phyloP scores from a whole-genome alignment of 2,329 filamentous ascomycete genomes.

The Pseudovirgaria hyperparasitica region DNA sequence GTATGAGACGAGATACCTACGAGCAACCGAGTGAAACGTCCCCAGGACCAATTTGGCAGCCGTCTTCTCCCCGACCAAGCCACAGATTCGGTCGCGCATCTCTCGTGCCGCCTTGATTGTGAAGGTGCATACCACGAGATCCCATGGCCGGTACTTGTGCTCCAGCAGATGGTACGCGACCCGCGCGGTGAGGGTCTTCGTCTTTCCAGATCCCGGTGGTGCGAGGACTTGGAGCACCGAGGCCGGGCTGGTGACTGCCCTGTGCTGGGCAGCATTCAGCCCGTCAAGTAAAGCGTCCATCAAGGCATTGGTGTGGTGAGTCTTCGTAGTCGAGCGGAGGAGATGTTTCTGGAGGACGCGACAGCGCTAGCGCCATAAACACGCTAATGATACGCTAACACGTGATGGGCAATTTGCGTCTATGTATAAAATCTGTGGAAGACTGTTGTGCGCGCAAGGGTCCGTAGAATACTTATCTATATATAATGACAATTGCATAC shows the following conservation, averaged over 20 bases:
- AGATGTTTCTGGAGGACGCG: too few relatives aligned
- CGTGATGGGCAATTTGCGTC: too few relatives aligned
- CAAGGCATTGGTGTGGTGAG: too few relatives aligned
- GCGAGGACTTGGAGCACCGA: constrained; percentile 49
- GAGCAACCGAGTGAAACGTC: constrained; percentile 88
- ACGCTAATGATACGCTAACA: too few relatives aligned
- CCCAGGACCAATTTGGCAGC: constrained; percentile 72
- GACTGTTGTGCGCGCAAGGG: too few relatives aligned
- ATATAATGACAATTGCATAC: too few relatives aligned
- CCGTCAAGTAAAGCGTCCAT: constrained; percentile 47
- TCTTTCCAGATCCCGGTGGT: constrained; percentile 68
- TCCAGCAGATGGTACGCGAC: constrained; percentile 77
- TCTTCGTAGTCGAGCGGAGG: too few relatives aligned
- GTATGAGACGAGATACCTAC: constrained; percentile 72
- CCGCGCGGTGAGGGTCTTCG: constrained; percentile 84
- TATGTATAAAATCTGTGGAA: too few relatives aligned
- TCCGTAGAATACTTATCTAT: too few relatives aligned
- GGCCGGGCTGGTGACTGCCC: constrained; percentile 50
- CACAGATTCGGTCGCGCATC: constrained; percentile 81
- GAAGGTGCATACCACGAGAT: constrained; percentile 92
- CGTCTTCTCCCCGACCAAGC: constrained; percentile 62
- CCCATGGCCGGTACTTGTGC: constrained; percentile 60
- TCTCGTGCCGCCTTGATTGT: constrained; percentile 89
- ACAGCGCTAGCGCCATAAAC: too few relatives aligned
- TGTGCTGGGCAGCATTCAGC: constrained; percentile 51